phyloP scores from a whole-genome alignment of 2,329 filamentous ascomycete genomes.

The Bisporella sp. region DNA sequence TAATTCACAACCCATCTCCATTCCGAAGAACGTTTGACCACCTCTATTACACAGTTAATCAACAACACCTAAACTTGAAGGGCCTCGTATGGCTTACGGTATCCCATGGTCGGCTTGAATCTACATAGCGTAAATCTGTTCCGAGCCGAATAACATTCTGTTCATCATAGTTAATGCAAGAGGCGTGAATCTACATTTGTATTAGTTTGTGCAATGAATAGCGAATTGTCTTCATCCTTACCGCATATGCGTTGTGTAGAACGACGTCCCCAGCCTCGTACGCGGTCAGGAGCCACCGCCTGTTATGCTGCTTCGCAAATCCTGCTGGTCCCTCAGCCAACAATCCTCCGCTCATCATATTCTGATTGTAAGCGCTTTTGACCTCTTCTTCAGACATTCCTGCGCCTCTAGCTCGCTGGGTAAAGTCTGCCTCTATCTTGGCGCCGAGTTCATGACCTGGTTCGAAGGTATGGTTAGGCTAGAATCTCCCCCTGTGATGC shows the following conservation, averaged over 20 bases:
- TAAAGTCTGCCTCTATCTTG: constrained; percentile 44
- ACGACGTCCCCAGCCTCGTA: constrained; percentile 35
- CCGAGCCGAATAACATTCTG: not conserved
- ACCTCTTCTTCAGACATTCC: constrained; percentile 46
- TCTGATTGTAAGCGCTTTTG: constrained; percentile 45
- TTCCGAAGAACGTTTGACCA: too few species aligned
- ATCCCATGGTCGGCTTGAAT: not conserved
- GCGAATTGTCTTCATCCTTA: too few species aligned
- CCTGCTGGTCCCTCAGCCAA: constrained; percentile 40
- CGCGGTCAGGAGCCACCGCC: constrained; percentile 28
- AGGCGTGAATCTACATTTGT: not conserved
- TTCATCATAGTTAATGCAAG: not conserved
- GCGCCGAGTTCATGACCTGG: constrained; percentile 31
- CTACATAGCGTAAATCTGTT: not conserved
- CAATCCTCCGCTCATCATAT: constrained; percentile 51
- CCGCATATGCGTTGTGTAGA: constrained; percentile 36
- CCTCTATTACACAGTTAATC: too few species aligned
- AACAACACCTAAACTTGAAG: too few species aligned
- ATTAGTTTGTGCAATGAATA: not conserved
- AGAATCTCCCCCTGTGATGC: not conserved
- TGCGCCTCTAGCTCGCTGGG: constrained; percentile 36
- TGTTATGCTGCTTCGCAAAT: constrained; percentile 17
- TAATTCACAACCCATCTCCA: too few species aligned
- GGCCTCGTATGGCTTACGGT: too few species aligned
- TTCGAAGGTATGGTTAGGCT: not conserved